Conservation (phyloP, 805 yeast genomes). For the Candida caryicola region DNA sequence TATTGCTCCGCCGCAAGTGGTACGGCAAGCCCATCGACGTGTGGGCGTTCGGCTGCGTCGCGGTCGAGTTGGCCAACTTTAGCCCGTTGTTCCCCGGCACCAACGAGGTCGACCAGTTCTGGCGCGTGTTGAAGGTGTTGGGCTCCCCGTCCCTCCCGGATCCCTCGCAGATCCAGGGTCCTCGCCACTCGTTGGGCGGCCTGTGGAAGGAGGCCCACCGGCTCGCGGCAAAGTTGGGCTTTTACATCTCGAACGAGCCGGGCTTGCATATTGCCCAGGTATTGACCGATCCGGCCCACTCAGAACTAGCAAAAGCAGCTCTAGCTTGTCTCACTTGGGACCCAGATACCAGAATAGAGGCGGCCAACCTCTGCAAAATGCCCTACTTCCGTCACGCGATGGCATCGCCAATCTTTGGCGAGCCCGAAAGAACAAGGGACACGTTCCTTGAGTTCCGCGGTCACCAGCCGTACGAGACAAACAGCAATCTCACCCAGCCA, state of each 20-base stretch:
- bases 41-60: slow-evolving; percentile 86
- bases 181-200: slow-evolving; percentile 50
- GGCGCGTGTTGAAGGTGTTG: slow-evolving; percentile 60
- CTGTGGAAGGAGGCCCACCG: slow-evolving; percentile 63
- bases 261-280: slow-evolving; percentile 50
- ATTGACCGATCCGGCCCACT: slow-evolving; percentile 43
- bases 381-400: slow-evolving; percentile 52
- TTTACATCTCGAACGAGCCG: slow-evolving; percentile 52
- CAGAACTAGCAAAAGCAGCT: slow-evolving; percentile 42
- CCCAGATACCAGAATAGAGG: slow-evolving; percentile 62
- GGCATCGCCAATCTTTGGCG: slow-evolving; percentile 13
- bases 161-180: slow-evolving; percentile 12
- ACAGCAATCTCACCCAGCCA: background rate
- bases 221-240: slow-evolving; percentile 53
- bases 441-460: background rate
- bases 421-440: slow-evolving; percentile 13
- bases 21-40: slow-evolving; percentile 73
- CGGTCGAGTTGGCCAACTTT: slow-evolving; percentile 68
- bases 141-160: slow-evolving; percentile 63
- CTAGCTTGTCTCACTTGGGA: slow-evolving; percentile 69
- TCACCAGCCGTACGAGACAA: background rate
- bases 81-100: slow-evolving; percentile 82
- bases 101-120: slow-evolving; percentile 74
- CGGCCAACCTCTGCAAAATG: slow-evolving; percentile 45
- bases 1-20: slow-evolving; percentile 57